These are phyloP conservation scores for Mangifera indica DNA, from an alignment of 345 rosid species.

Conservation along the genomic window DNA sequence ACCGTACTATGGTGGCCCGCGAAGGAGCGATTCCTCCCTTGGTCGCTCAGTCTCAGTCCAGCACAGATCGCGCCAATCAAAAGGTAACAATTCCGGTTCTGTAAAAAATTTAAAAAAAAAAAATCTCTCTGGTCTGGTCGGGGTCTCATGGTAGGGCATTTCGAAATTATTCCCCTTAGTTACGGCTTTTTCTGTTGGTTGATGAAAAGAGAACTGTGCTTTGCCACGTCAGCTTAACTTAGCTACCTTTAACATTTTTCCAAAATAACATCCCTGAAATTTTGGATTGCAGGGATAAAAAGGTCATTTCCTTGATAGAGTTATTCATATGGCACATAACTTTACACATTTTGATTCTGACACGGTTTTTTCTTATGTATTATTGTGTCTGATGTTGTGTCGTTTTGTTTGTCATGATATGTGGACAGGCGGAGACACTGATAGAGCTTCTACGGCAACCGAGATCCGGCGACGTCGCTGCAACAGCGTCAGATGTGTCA, in stretches of 20 bases:
- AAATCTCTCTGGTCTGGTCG: not conserved
- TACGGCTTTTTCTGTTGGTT: not conserved
- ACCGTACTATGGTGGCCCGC: slow-evolving; percentile 74
- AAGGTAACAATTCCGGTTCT: slow-evolving; percentile 43
- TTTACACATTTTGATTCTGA: too few relatives aligned
- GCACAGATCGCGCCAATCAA: slow-evolving; percentile 82
- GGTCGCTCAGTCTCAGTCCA: slow-evolving; percentile 74
- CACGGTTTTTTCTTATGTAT: too few relatives aligned
- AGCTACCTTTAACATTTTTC: not conserved
- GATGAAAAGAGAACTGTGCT: slow-evolving; percentile 5
- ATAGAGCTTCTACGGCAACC: slow-evolving; percentile 45
- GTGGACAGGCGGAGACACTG: slow-evolving; percentile 73
- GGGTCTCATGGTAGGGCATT: not conserved
- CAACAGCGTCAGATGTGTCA: slow-evolving; percentile 46
- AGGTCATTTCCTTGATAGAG: not conserved
- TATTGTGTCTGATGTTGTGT: slow-evolving; percentile 26
- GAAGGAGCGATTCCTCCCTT: slow-evolving; percentile 98
- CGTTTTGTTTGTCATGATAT: slow-evolving; percentile 19
- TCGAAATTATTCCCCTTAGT: slow-evolving; percentile 14
- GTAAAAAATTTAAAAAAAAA: too few relatives aligned
- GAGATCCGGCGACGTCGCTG: slow-evolving; percentile 46
- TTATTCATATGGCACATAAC: too few relatives aligned
- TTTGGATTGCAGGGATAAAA: not conserved
- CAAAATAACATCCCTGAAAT: not conserved
- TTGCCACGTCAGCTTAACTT: slow-evolving; percentile 37